A percentile compares a stretch with the other conserved stretches of the same genome.
Evolutionary conservation across 2,329 filamentous ascomycete species (phyloP).

Genomic region (Coniochaeta sp.): DNA sequence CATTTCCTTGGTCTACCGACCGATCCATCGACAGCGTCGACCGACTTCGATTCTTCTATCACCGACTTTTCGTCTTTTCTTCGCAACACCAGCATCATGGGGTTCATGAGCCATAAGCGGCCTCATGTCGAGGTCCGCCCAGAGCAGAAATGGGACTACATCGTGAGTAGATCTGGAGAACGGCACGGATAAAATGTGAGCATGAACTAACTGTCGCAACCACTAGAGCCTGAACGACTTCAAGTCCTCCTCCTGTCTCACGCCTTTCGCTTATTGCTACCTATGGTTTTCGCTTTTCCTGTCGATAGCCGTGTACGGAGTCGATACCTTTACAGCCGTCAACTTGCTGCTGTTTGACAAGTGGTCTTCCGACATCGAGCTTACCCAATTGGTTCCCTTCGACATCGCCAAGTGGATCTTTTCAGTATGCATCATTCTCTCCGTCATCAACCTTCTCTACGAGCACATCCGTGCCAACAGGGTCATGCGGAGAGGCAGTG

Average conservation of each 20-base stretch:
- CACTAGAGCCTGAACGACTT: conserved; percentile 62
- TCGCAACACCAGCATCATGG: conserved; percentile 42
- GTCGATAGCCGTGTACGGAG: conserved; percentile 76
- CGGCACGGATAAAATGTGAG: not conserved
- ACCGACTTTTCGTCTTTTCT: conserved; percentile 6
- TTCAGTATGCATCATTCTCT: conserved; percentile 83
- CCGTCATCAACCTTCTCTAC: conserved; percentile 72
- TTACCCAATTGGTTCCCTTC: conserved; percentile 61
- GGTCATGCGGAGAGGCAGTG: conserved; percentile 76
- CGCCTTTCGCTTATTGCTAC: conserved; percentile 74
- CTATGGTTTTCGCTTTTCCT: conserved; percentile 74
- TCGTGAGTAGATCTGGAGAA: conserved; percentile 47
- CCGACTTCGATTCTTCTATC: conserved; percentile 5
- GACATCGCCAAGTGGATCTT: conserved; percentile 91
- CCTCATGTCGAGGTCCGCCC: conserved; percentile 61
- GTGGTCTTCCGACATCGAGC: conserved; percentile 80
- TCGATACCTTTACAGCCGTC: conserved; percentile 90
- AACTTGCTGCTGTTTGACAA: conserved; percentile 83
- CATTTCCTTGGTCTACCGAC: conserved; percentile 8
- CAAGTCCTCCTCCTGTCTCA: conserved; percentile 71
- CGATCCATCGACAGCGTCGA: conserved; percentile 16
- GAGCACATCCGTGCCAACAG: conserved; percentile 74
- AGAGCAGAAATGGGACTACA: conserved; percentile 93
- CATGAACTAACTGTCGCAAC: not conserved
- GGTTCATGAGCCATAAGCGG: conserved; percentile 54